Evolutionary conservation across 768 basidiomycete genomes (phyloP).

Genomic region (Boletellus sp.): DNA sequence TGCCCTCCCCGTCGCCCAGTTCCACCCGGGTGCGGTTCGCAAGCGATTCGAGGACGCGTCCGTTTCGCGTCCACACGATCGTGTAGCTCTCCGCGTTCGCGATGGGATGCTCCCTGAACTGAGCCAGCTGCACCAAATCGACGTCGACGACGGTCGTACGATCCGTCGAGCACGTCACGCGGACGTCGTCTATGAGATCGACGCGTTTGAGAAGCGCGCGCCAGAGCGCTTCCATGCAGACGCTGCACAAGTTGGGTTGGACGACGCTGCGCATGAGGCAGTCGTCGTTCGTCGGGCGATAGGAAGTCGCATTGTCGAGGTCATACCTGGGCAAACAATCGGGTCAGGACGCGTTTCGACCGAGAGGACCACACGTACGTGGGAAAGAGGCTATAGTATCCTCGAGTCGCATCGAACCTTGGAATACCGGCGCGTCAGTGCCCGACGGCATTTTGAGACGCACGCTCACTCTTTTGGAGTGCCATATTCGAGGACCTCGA

Average conservation of each 20-base stretch:
- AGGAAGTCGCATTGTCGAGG: conserved; percentile 54
- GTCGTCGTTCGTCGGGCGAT: conserved; percentile 79
- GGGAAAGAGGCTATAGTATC: conserved; percentile 66
- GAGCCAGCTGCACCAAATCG: conserved; percentile 57
- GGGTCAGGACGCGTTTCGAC: neutral
- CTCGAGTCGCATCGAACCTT: conserved; percentile 59
- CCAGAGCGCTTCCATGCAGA: conserved; percentile 75
- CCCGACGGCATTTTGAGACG: neutral
- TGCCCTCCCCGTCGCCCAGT: conserved; percentile 36
- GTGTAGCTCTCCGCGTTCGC: conserved; percentile 46
- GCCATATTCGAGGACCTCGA: conserved; percentile 73
- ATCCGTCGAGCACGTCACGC: conserved; percentile 34
- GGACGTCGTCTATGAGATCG: conserved; percentile 56
- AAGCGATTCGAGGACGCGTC: conserved; percentile 39
- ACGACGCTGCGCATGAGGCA: conserved; percentile 78
- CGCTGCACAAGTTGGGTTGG: conserved; percentile 69
- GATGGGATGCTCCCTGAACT: conserved; percentile 39
- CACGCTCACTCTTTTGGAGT: conserved; percentile 52
- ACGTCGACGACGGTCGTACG: conserved; percentile 47
- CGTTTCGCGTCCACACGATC: conserved; percentile 55
- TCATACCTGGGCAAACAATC: conserved; percentile 44
- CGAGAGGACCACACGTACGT: conserved; percentile 46
- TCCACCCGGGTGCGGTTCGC: conserved; percentile 51
- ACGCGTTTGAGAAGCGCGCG: conserved; percentile 55
- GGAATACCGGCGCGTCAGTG: neutral